These are phyloP conservation scores for Rhexocercosporidium sp. DNA, from an alignment of 2,329 filamentous ascomycete species.

Conservation along the genomic window DNA sequence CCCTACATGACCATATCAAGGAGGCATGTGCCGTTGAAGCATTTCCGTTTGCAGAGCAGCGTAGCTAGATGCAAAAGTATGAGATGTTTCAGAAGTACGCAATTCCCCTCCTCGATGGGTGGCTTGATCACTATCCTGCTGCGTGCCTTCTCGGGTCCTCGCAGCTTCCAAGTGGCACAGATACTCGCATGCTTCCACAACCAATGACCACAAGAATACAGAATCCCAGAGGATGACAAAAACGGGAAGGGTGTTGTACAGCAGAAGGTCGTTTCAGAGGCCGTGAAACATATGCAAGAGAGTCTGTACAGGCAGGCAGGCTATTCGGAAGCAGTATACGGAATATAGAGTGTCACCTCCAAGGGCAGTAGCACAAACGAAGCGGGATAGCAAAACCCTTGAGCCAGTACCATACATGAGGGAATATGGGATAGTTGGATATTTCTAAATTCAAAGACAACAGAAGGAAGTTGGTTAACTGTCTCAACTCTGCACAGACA, in stretches of 20 bases:
- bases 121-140: not conserved
- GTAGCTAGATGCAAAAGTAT: not conserved
- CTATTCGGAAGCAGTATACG: not conserved
- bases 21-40: not conserved
- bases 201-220: not conserved
- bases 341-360: not conserved
- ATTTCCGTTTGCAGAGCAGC: not conserved
- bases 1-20: not conserved
- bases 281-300: not conserved
- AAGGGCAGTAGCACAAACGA: not conserved
- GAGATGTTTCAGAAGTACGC: not conserved
- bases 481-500: not conserved
- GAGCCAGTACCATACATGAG: not conserved
- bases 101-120: not conserved
- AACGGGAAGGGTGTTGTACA: not conserved
- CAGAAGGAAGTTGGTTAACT: not conserved
- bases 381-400: not conserved
- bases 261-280: not conserved
- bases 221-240: not conserved
- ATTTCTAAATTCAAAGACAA: not conserved
- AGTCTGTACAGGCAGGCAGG: not conserved
- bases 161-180: conserved; percentile 11
- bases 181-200: not conserved
- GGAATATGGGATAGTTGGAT: not conserved
- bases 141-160: conserved; percentile 4